Evolutionary conservation across 306 rosid genomes (phyloP), one percentile per base, ranked within the genome.

Genomic region (Clitoria ternatea): DNA sequence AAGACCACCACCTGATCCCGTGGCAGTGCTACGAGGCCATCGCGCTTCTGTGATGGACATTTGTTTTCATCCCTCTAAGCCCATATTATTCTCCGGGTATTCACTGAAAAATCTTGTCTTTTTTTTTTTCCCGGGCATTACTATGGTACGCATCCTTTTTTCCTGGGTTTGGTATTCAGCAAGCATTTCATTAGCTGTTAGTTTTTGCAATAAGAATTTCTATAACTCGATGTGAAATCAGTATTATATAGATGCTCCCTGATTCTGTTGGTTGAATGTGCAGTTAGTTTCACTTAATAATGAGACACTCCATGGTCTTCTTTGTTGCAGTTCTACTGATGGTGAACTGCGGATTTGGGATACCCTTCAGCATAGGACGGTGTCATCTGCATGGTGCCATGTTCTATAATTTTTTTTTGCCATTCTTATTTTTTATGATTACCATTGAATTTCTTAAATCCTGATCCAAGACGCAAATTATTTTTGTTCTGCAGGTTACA

Each of bases 261-360:
- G 65, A 7, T 54, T 54, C 54, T 6, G 57, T 66, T 79, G 19
- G 17, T 35, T 72, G 30, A 32, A 1, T 37, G 17, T 27, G 24
- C 48, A 14, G 23, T 77, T 61, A 14, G 66, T 59, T 61, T 35
- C 29, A 4, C 26, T 48, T 42, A 18, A 18, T 37, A 61, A 1
- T 29, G 7, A 7, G n/a, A 29, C 29, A 24, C 39, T 6, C 11
- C 20, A 42, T 37, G 14, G 20, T 76, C 48, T 69, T 65, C 54
- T 65, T 37, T 45, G 35, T 32, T 79, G 65, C 80, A 90, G 97
- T 66, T 89, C 98, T 11, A 73, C 95, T 40, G 96, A 90, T 10
- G 99, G 97, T 67, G 99, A 91, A 78, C 64, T 94, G 61, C 82
- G 91, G 61, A 87, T 91, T 72, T 94, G 97, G 97, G 95, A 94